Percentiles rank a stretch among this genome's conserved stretches.
phyloP scores from a whole-genome alignment of 306 rosid genomes.

The Fragaria vesca region DNA sequence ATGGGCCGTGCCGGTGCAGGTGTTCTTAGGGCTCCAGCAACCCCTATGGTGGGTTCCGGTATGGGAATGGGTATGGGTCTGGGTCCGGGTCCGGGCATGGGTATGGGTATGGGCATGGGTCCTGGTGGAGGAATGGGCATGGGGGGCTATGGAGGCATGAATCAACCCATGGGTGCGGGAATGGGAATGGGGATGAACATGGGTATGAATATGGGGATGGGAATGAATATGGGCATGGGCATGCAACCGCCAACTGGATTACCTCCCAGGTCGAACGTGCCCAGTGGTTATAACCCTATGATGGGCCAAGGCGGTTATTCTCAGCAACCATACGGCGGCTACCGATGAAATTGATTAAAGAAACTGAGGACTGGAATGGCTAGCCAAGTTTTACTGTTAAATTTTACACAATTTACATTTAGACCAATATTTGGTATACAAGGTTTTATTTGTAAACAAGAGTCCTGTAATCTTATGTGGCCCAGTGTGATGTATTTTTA shows the following conservation, averaged over 20 bases:
- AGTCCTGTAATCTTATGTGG: conserved; percentile 43
- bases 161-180: conserved; percentile 29
- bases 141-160: conserved; percentile 41
- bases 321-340: conserved; percentile 77
- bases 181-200: conserved; percentile 25
- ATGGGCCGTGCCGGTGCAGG: conserved; percentile 80
- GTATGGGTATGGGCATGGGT: conserved; percentile 58
- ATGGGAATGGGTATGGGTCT: conserved; percentile 47
- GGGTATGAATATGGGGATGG: conserved; percentile 35
- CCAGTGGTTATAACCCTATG: conserved; percentile 68
- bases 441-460: conserved; percentile 26
- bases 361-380: conserved; percentile 27
- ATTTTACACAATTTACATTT: conserved; percentile 18
- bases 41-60: conserved; percentile 61
- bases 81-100: conserved; percentile 43
- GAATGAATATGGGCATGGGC: conserved; percentile 68
- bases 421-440: conserved; percentile 37
- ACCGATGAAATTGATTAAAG: conserved; percentile 50
- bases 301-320: conserved; percentile 76
- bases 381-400: conserved; percentile 16
- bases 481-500: conserved; percentile 45
- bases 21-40: conserved; percentile 56
- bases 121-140: conserved; percentile 38
- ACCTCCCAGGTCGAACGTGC: conserved; percentile 60
- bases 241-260: conserved; percentile 71